Base-by-base conservation (phyloP, 1,284 basidiomycete species). In the Melampsora larici-populina region DNA sequence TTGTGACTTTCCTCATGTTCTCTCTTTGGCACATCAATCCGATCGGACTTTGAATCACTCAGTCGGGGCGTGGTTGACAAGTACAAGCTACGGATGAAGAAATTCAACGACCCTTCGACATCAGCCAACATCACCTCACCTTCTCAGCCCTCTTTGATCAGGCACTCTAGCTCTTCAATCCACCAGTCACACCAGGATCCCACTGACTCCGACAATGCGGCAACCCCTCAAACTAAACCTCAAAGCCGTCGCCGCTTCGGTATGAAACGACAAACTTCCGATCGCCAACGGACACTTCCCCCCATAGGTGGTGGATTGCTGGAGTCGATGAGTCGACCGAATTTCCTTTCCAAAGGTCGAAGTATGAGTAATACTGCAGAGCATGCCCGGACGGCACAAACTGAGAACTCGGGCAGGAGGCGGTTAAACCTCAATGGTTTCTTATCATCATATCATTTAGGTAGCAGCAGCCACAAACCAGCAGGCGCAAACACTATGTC, bases 1-100 rank as follows among this genome's bases (percentile, higher is more conserved):
- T 87, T 9, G 85, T 87, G 79, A 90, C 89, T 36, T 36, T 36
- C 36, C 9, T 9, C 36, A 36, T 36, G 36, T 36, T 18, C 88
- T 88, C 40, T 48, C 29, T 1, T 75, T 36, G 70, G n/a, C 46
- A 26, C 51, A 36, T 21, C 6, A 4, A 60, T 55, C 75, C 63
- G 36, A 36, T 51, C 24, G 17, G 29, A 49, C 36, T 21, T 55
- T 13, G 51, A 55, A 18, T 55, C 24, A 13, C 17, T 55, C 29
- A 75, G 72, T 33, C 72, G 64, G 1, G 72, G 72, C 13, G 72
- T 75, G 1, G 64, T 67, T 21, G 72, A 75, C 49, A 75, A 67
- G 36, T 75, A 75, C 36, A 75, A 67, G 64, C 40, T 75, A 36
- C 6, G 64, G 11, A 75, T 75, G 72, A 60, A 62, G 11, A 75